Conservation (phyloP, 2,329 filamentous ascomycete genomes). For the Tolypocladium tundrense region DNA sequence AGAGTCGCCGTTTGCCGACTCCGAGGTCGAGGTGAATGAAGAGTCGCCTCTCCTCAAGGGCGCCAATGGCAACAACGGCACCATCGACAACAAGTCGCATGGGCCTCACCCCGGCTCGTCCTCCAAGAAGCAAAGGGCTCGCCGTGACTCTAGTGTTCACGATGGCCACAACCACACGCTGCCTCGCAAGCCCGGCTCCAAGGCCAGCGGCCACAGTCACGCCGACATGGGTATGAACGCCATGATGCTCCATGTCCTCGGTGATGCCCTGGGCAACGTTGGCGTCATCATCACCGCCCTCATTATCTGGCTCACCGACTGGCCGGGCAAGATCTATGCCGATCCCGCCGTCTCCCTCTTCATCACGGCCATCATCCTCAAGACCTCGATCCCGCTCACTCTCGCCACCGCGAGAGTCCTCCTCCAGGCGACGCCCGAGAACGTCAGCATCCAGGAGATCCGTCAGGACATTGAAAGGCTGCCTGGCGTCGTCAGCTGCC, state of each 20-base stretch:
- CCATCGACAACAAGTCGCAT: conserved; percentile 12
- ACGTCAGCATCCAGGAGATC: conserved; percentile 81
- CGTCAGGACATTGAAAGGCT: conserved; percentile 82
- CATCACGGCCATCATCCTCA: conserved; percentile 73
- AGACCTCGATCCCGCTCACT: conserved; percentile 68
- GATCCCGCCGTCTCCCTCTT: conserved; percentile 88
- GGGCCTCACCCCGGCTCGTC: conserved; percentile 9
- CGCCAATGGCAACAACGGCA: conserved; percentile 19
- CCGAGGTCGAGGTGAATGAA: conserved; percentile 31
- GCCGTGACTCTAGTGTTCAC: conserved; percentile 48
- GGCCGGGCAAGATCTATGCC: conserved; percentile 72
- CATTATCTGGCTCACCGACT: conserved; percentile 84
- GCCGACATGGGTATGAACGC: conserved; percentile 93
- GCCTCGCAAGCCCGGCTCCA: conserved; percentile 49
- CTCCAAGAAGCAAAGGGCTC: conserved; percentile 17
- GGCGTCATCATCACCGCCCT: conserved; percentile 76
- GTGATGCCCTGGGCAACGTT: conserved; percentile 77
- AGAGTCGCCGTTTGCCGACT: conserved; percentile 30
- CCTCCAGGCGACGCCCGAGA: conserved; percentile 84
- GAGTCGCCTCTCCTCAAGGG: conserved; percentile 36
- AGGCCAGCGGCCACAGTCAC: conserved; percentile 66
- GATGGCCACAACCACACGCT: conserved; percentile 71
- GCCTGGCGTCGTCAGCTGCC: conserved; percentile 78
- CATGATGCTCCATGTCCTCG: conserved; percentile 66
- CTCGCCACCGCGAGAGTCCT: conserved; percentile 77